Percentiles rank a stretch among this genome's conserved stretches.
Evolutionary conservation across 2,329 filamentous ascomycete genomes (phyloP).

Genomic region (Drechslerella dactyloides): DNA sequence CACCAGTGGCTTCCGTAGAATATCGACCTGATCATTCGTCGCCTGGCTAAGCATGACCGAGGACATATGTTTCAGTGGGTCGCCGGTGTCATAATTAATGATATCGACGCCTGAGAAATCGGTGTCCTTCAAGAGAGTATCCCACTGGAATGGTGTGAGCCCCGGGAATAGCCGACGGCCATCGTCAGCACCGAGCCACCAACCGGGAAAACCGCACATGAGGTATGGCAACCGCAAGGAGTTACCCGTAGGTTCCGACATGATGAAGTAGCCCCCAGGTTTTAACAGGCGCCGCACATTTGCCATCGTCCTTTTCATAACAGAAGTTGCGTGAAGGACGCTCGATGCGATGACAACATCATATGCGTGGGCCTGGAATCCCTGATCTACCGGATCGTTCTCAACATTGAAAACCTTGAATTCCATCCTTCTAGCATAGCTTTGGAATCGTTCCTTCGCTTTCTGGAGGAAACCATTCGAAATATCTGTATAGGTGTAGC

Average conservation of each 20-base stretch:
- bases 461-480: slow-evolving; percentile 59
- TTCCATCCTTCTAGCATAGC: slow-evolving; percentile 55
- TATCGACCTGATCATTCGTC: slow-evolving; percentile 6
- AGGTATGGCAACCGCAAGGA: slow-evolving; percentile 54
- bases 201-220: slow-evolving; percentile 57
- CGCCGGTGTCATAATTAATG: slow-evolving; percentile 38
- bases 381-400: slow-evolving; percentile 56
- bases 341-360: slow-evolving; percentile 59
- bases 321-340: slow-evolving; percentile 59
- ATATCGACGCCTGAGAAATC: slow-evolving; percentile 56
- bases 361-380: slow-evolving; percentile 55
- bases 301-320: slow-evolving; percentile 55
- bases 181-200: slow-evolving; percentile 57
- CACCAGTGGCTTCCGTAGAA: slow-evolving; percentile 9
- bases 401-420: slow-evolving; percentile 57
- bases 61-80: slow-evolving; percentile 2
- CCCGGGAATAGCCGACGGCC: slow-evolving; percentile 55
- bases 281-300: slow-evolving; percentile 54
- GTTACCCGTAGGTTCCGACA: slow-evolving; percentile 58
- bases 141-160: slow-evolving; percentile 56
- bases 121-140: slow-evolving; percentile 54
- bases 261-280: slow-evolving; percentile 61
- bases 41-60: slow-evolving; percentile 30
- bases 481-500: slow-evolving; percentile 62
- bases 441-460: slow-evolving; percentile 56